Conservation (phyloP, 2,329 filamentous ascomycete genomes). For the Fusarium newnesense region DNA sequence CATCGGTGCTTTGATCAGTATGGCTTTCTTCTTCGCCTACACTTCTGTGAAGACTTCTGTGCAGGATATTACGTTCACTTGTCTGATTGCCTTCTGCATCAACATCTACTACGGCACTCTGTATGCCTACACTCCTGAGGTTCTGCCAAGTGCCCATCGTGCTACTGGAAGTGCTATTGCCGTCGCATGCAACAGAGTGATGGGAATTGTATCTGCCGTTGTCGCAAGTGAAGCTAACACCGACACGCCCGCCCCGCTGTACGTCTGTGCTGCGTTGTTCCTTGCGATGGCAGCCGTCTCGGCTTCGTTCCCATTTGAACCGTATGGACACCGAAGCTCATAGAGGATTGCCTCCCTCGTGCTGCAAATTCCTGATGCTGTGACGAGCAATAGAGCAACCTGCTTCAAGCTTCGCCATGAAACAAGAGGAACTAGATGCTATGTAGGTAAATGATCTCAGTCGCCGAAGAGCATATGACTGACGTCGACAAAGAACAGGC, state of each 20-base stretch:
- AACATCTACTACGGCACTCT: slow-evolving; percentile 80
- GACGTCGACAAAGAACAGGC: rapidly evolving
- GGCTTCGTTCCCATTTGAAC: slow-evolving; percentile 17
- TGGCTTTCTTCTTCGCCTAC: slow-evolving; percentile 23
- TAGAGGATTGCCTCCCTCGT: rapidly evolving
- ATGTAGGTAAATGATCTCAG: background rate
- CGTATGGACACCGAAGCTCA: slow-evolving; percentile 12
- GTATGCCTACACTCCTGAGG: slow-evolving; percentile 71
- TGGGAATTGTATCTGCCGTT: slow-evolving; percentile 78
- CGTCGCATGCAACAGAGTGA: slow-evolving; percentile 76
- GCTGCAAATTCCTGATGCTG: rapidly evolving
- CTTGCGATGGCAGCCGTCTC: slow-evolving; percentile 62
- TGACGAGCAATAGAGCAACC: rapidly evolving
- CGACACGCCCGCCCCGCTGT: slow-evolving; percentile 71
- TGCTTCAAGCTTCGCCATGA: rapidly evolving
- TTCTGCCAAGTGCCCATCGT: slow-evolving; percentile 74
- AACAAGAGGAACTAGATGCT: background rate
- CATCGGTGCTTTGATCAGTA: slow-evolving; percentile 3
- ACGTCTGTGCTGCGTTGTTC: slow-evolving; percentile 74
- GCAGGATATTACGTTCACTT: slow-evolving; percentile 18
- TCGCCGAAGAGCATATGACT: background rate
- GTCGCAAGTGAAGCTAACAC: slow-evolving; percentile 72
- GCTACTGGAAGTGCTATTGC: slow-evolving; percentile 80
- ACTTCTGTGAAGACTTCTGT: slow-evolving; percentile 19
- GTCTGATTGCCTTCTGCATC: slow-evolving; percentile 63